Conservation (phyloP, 352 stramenopile genomes). For the Plasmopara muralis region DNA sequence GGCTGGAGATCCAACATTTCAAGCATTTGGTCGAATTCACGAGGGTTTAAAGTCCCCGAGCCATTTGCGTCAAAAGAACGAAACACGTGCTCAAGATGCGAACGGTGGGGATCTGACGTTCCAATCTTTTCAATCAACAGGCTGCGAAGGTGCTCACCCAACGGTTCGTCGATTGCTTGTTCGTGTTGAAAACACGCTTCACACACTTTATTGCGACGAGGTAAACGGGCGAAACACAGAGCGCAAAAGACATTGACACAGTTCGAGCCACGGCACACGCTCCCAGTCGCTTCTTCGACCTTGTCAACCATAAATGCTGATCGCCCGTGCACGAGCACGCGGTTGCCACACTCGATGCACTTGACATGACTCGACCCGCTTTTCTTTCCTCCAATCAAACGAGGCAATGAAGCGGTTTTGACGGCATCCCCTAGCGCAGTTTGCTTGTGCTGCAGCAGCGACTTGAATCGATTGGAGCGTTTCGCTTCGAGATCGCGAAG, state of each 20-base stretch:
- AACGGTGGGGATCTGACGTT: slow-evolving; percentile 24
- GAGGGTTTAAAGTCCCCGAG: slow-evolving; percentile 45
- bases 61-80: slow-evolving; percentile 47
- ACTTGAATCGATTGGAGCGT: slow-evolving; percentile 28
- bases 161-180: slow-evolving; percentile 29
- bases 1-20: slow-evolving; percentile 43
- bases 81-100: slow-evolving; percentile 45
- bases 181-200: slow-evolving; percentile 77
- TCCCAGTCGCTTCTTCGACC: slow-evolving; percentile 4
- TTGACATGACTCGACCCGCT: slow-evolving; percentile 48
- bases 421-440: slow-evolving; percentile 46
- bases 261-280: slow-evolving; percentile 41
- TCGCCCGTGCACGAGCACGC: slow-evolving; percentile 34
- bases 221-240: slow-evolving; percentile 40
- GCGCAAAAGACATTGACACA: slow-evolving; percentile 61
- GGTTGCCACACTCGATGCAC: slow-evolving; percentile 49
- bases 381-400: slow-evolving; percentile 69
- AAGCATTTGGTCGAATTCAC: slow-evolving; percentile 59
- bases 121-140: slow-evolving; percentile 66
- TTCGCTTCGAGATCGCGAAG: slow-evolving; percentile 66
- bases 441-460: slow-evolving; percentile 53
- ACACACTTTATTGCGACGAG: slow-evolving; percentile 46
- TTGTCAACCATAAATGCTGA: not conserved
- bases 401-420: slow-evolving; percentile 42
- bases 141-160: slow-evolving; percentile 55